phyloP scores from a whole-genome alignment of 345 rosid species.

The Microthlaspi erraticum region DNA sequence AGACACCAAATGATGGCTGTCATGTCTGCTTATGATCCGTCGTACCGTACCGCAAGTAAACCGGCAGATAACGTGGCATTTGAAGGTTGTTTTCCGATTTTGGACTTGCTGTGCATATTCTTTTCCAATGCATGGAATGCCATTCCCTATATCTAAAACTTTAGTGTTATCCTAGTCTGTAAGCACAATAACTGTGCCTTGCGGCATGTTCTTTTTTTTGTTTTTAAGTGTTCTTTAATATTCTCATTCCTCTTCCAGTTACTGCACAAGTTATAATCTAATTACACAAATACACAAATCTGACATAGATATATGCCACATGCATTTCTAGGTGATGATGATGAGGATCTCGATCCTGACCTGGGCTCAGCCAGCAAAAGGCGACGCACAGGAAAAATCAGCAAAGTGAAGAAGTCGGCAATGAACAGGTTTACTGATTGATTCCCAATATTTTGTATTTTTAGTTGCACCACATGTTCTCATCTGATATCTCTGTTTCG shows the following conservation, averaged over 20 bases:
- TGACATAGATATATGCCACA: slow-evolving; percentile 36
- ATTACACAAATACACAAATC: slow-evolving; percentile 2
- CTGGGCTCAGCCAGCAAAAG: slow-evolving; percentile 83
- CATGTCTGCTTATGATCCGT: slow-evolving; percentile 92
- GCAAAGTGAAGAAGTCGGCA: slow-evolving; percentile 76
- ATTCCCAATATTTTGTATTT: slow-evolving; percentile 26
- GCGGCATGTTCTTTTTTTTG: slow-evolving; percentile 2
- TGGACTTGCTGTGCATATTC: slow-evolving; percentile 22
- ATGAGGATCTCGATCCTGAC: slow-evolving; percentile 79
- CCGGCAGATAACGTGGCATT: slow-evolving; percentile 71
- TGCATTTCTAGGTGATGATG: slow-evolving; percentile 72
- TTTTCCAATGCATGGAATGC: slow-evolving; percentile 15
- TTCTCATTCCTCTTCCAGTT: slow-evolving; percentile 14
- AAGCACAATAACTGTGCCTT: slow-evolving; percentile 22
- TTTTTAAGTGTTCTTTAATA: background rate
- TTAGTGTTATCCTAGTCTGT: slow-evolving; percentile 17
- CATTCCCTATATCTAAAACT: slow-evolving; percentile 1
- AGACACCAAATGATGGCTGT: slow-evolving; percentile 86
- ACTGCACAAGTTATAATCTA: slow-evolving; percentile 25
- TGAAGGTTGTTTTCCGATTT: slow-evolving; percentile 66
- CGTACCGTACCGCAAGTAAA: slow-evolving; percentile 82
- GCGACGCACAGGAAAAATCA: slow-evolving; percentile 65
- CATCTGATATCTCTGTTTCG: slow-evolving; percentile 39
- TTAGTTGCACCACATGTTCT: slow-evolving; percentile 10
- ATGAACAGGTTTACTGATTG: slow-evolving; percentile 69